Evolutionary conservation across 225 moss, liverwort and hornwort species (phyloP), one percentile per base, ranked within the genome.

Genomic region (Bryoerythrophyllum caledonicum): DNA sequence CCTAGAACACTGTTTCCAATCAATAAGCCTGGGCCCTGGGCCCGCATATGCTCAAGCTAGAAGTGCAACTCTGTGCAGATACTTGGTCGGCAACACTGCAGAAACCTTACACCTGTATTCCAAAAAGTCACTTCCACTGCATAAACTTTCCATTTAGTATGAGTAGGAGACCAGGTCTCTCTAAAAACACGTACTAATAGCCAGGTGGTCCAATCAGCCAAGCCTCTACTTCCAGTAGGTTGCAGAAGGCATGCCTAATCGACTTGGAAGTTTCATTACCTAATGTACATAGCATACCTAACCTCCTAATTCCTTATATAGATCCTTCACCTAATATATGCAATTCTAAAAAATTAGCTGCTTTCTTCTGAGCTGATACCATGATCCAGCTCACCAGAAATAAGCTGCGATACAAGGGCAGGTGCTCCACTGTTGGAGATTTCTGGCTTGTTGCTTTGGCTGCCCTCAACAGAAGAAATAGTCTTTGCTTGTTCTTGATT

Each of bases 391-490:
- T 82, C 84, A 80, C 80, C 66, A 65, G 77, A 10, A 56, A 82
- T 27, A 65, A 85, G 80, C 77, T 82, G 84, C 54, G 84, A 75
- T 48, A 82, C 74, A 44, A 84, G 82, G 75, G 82, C 34, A 55
- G 79, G 84, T 23, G 76, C 62, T 62, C 26, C 65, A 58, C 24
- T 81, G 56, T 49, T 75, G 32, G 65, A 51, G 60, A 68, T 52
- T 75, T 75, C 65, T 34, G 72, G 75, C 46, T 79, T 66, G 11
- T 52, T 65, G 56, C 66, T 76, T 48, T 32, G 80, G 65, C 76
- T 73, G 52, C 60, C 85, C 74, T 81, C 81, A 5, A 64, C 65
- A 49, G 79, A 43, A 66, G 80, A 74, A 41, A 67, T 2, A 5
- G 54, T 37, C 66, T 76, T 81, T 5, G 40, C 6, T 58, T 74